Evolutionary conservation across 176 grass and related monocot genomes (phyloP).

Genomic region (Triticum aestivum): IWGSC_CS_RefSeq_v2.1 NC_057808.1:374558409-374558908

Average conservation of each 20-base stretch:
- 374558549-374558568: not conserved
- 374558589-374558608: not conserved
- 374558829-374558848: slow-evolving; percentile 45
- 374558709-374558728: slow-evolving; percentile 5
- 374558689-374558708: not conserved
- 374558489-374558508: not conserved
- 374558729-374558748: not conserved
- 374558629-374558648: not conserved
- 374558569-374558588: not conserved
- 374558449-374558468: not conserved
- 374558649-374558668: not conserved
- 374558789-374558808: slow-evolving; percentile 56
- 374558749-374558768: not conserved
- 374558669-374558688: not conserved
- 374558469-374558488: not conserved
- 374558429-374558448: not conserved
- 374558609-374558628: slow-evolving; percentile 1
- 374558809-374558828: slow-evolving; percentile 74
- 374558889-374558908: not conserved
- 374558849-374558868: slow-evolving; percentile 26
- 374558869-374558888: not conserved
- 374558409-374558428: not conserved
- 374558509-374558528: not conserved
- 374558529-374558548: not conserved
- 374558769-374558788: not conserved